Evolutionary conservation across 176 grass and related monocot species (phyloP), one percentile per base, ranked within the genome.

Genomic region (Ananas comosus): DNA sequence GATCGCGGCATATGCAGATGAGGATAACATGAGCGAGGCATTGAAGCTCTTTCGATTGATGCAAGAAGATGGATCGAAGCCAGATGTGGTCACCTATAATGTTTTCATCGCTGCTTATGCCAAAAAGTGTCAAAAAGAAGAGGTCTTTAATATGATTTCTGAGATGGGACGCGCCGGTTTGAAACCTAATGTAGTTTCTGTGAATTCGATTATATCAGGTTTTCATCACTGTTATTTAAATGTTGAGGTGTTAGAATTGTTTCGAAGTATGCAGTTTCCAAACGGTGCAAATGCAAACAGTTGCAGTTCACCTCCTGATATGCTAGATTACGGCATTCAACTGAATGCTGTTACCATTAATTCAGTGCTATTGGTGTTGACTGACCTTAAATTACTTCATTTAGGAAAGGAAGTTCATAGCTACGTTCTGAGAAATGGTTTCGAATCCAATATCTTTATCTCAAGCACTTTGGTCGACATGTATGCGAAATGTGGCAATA

Each of bases 361-460:
- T 81, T 59, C 64, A 63, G 70, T 83, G 47, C 88, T 91, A 16
- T 91, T 82, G 16, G 65, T 80, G 12, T 76, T 86, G 51, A 68
- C 83, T 50, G 80, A 83, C 33, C 88, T 86, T 47, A 86, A 83
- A 65, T 78, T 76, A 75, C 80, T 78, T 63, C 64, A 65, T 66
- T 72, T 83, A 0, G 78, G 83, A 58, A 91, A 86, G 78, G 78
- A 91, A 83, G 74, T 91, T 56, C 88, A 91, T 72, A 82, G 80
- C 61, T 81, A 81, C 70, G 63, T 79, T 79, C 51, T 91, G 64
- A 74, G 79, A 72, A 86, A 76, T 83, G 67, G 70, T 81, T 66
- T 86, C 75, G 76, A 58, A 17, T 91, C 78, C 61, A 86, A 86
- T 65, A 64, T 83, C 16, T 91, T 86, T 81, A 67, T 86, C 79